Base-by-base conservation (phyloP, 345 rosid genomes). In the Acer yangbiense region DNA sequence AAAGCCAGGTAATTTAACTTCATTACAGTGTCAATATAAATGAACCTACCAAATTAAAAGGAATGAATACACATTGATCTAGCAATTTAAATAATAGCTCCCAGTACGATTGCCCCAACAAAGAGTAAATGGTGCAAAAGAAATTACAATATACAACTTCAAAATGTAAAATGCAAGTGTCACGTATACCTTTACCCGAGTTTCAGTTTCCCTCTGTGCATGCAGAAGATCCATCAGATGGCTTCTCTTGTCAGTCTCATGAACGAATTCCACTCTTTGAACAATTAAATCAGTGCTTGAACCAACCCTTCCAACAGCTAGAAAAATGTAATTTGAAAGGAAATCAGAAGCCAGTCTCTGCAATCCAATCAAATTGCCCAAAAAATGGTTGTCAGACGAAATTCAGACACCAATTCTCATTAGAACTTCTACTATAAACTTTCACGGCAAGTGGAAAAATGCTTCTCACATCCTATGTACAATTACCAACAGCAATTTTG, bases 251-350 rank as follows among this genome's bases (percentile, higher is more conserved):
- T 96, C 99, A 27, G 94, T 79, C 43, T 94, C 98, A 8, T 86
- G 93, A 70, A 96, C 99, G 82, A 89, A 90, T 77, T 94, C 99
- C 76, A 96, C 98, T 81, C 99, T 91, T 79, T 96, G 99, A 75
- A 85, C 89, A 79, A 96, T 96, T 85, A 96, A 83, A 88, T 96
- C 99, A 76, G 99, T 96, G 84, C 99, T 96, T 72, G 99, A 96
- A 71, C 99, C 99, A 66, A 96, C 99, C 82, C 99, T 85, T 73
- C 99, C 99, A 85, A 96, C 99, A 83, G 98, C 97, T 91, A 96
- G 86, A 81, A 94, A 96, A 67, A 96, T 69, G 76, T 96, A 96
- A 55, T 82, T 87, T 48, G 87, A 79, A 77, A 96, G 85, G 82
- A 96, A 96, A 83, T 96, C 99, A 71, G 97, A 86, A 57, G 99